Conservation (phyloP, 768 basidiomycete genomes). For the Udeniomyces megalosporus region DNA sequence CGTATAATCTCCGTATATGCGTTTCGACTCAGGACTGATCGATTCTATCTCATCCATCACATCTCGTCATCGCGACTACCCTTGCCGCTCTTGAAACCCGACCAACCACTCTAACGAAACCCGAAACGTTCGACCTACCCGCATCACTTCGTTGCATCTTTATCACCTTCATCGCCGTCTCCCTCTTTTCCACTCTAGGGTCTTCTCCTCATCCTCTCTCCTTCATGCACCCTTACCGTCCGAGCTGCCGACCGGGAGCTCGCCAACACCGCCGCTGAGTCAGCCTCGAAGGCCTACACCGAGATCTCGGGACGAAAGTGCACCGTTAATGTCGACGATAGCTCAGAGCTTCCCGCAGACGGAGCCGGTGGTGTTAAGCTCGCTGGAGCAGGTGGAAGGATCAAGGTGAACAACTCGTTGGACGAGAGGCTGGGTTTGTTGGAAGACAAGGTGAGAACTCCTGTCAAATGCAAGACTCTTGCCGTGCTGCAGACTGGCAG, state of each 20-base stretch:
- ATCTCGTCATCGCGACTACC: too few relatives aligned
- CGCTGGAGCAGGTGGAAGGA: slow-evolving; percentile 51
- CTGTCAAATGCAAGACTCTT: background rate
- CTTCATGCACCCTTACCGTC: slow-evolving; percentile 46
- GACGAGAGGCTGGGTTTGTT: slow-evolving; percentile 77
- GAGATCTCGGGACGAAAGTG: slow-evolving; percentile 60
- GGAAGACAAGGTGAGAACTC: slow-evolving; percentile 62
- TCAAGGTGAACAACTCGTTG: slow-evolving; percentile 83
- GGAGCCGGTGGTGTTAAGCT: slow-evolving; percentile 80
- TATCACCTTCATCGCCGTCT: background rate
- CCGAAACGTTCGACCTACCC: too few relatives aligned
- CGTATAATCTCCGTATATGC: too few relatives aligned
- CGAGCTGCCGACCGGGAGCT: slow-evolving; percentile 51
- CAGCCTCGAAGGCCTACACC: slow-evolving; percentile 51
- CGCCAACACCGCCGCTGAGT: slow-evolving; percentile 46
- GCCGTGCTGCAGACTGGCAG: background rate
- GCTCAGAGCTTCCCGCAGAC: slow-evolving; percentile 42
- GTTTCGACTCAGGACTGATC: too few relatives aligned
- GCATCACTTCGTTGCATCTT: background rate
- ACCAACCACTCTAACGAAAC: too few relatives aligned
- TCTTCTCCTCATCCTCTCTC: slow-evolving; percentile 64
- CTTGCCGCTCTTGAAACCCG: too few relatives aligned
- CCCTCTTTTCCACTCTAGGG: slow-evolving; percentile 32
- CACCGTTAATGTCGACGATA: slow-evolving; percentile 42
- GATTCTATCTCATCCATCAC: too few relatives aligned